These are phyloP conservation scores for Plasmodium coatneyi DNA, from an alignment of 169 alveolate genomes.

Conservation along the genomic window DNA sequence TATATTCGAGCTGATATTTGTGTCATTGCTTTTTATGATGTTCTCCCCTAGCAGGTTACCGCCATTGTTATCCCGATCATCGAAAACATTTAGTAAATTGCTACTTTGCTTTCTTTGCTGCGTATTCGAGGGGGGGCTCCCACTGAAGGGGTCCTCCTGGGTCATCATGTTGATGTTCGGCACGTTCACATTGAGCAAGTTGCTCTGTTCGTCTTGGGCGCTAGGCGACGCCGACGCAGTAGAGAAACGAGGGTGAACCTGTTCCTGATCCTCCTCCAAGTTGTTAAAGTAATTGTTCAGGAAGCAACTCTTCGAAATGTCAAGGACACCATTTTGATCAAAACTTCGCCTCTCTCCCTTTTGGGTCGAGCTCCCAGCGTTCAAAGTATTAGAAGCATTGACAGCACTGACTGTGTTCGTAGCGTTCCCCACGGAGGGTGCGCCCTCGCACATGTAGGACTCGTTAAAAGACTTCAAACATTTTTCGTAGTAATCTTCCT, in stretches of 20 bases:
- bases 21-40: slow-evolving; percentile 2
- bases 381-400: neutral
- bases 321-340: slow-evolving; percentile 9
- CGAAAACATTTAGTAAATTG: neutral
- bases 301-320: slow-evolving; percentile 56
- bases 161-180: neutral
- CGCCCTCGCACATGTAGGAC: slow-evolving; percentile 1
- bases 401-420: neutral
- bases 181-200: neutral
- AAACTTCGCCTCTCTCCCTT: neutral
- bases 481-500: neutral
- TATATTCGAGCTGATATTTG: slow-evolving; percentile 19
- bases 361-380: neutral
- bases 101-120: neutral
- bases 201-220: neutral
- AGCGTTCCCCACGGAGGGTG: neutral
- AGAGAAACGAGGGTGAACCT: neutral
- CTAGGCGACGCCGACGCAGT: neutral
- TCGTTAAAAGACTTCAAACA: slow-evolving; percentile 16
- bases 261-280: slow-evolving; percentile 3
- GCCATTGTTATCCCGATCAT: neutral
- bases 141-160: neutral
- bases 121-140: neutral
- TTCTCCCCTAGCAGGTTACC: neutral
- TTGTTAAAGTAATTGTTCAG: slow-evolving; percentile 49